Conservation (phyloP, 192 early-diverging fungal genomes). For the Backusella psychrophila region DNA sequence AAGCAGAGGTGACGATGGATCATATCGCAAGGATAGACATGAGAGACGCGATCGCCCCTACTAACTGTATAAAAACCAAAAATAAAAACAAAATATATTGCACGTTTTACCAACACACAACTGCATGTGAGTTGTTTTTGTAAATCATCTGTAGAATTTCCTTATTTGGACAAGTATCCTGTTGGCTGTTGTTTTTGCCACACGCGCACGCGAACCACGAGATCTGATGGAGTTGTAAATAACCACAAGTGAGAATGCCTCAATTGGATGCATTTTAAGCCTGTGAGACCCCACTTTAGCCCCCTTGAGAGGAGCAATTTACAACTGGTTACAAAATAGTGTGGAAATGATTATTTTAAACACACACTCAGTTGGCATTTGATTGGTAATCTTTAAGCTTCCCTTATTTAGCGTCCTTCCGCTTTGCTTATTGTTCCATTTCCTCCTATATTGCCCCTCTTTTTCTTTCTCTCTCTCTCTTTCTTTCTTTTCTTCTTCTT, state of each 20-base stretch:
- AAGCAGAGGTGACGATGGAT: conserved; percentile 31
- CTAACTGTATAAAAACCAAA: conserved; percentile 16
- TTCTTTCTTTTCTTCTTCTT: background rate
- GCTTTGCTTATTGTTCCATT: background rate
- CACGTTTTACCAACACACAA: background rate
- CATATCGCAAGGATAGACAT: conserved; percentile 42
- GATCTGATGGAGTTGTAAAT: background rate
- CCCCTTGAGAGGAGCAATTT: background rate
- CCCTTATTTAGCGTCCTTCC: background rate
- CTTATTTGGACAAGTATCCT: background rate
- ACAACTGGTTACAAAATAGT: conserved; percentile 3
- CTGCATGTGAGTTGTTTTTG: background rate
- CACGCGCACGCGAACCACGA: conserved; percentile 8
- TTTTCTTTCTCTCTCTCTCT: background rate
- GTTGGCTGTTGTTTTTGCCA: conserved; percentile 9
- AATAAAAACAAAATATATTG: conserved; percentile 3
- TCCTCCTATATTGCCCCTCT: background rate
- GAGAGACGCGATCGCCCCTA: conserved; percentile 49
- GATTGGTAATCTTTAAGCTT: conserved; percentile 8
- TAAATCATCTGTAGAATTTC: conserved; percentile 4
- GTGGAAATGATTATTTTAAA: conserved; percentile 9
- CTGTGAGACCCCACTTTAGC: conserved; percentile 5
- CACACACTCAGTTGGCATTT: conserved; percentile 10
- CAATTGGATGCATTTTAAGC: conserved; percentile 8
- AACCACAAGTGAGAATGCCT: conserved; percentile 10